These are phyloP conservation scores for Botryotinia globosa DNA, from an alignment of 2,329 filamentous ascomycete species.

Conservation along the genomic window DNA sequence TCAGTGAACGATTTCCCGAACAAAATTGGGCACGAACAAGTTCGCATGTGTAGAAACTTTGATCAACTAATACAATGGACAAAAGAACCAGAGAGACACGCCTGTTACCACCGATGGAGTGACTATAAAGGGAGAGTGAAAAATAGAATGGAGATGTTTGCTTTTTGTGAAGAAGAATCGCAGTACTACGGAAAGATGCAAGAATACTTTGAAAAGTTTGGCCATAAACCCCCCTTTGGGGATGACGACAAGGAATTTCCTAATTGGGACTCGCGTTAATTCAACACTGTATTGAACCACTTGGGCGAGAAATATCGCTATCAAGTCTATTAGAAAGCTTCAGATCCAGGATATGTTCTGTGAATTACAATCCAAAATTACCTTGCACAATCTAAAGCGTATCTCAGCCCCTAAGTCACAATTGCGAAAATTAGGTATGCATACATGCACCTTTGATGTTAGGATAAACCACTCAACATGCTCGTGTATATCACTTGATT, in stretches of 20 bases:
- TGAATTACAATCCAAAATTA: not conserved
- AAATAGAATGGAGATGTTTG: constrained; percentile 1
- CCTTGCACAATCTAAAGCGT: not conserved
- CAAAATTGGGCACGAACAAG: constrained; percentile 13
- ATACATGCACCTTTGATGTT: not conserved
- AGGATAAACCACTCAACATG: not conserved
- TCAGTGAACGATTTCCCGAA: not conserved
- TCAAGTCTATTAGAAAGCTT: not conserved
- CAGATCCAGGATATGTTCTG: too few species aligned
- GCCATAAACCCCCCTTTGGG: constrained; percentile 11
- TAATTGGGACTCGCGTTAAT: not conserved
- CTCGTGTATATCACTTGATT: not conserved
- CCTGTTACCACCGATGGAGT: constrained; percentile 9
- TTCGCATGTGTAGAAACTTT: constrained; percentile 20
- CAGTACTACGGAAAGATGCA: constrained; percentile 12
- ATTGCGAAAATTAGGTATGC: not conserved
- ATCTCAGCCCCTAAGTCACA: not conserved
- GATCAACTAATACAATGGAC: constrained; percentile 15
- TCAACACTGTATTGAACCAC: not conserved
- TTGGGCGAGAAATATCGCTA: not conserved
- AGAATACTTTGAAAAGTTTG: constrained; percentile 3
- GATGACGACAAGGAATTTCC: not conserved
- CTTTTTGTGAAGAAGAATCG: constrained; percentile 16
- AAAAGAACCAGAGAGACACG: constrained; percentile 5
- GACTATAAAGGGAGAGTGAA: constrained; percentile 2